Conservation (phyloP, 495 filamentous ascomycete species). For the Aspergillus taichungensis region DNA sequence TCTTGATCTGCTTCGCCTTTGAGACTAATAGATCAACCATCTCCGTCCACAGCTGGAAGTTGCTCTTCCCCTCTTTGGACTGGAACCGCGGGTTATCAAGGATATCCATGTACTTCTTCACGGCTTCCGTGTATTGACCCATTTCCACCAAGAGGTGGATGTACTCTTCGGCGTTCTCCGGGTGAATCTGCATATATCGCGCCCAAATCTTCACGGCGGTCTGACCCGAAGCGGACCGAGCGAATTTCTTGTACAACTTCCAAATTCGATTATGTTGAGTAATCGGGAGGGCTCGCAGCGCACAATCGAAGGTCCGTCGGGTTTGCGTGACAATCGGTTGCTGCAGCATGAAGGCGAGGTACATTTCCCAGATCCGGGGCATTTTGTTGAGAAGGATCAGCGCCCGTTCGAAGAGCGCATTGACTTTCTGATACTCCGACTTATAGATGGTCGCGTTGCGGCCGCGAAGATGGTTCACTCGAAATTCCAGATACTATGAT, state of each 20-base stretch:
- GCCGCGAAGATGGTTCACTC: slow-evolving; percentile 71
- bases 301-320: slow-evolving; percentile 85
- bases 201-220: slow-evolving; percentile 92
- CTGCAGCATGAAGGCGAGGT: slow-evolving; percentile 79
- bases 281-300: slow-evolving; percentile 86
- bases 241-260: slow-evolving; percentile 85
- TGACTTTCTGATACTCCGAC: slow-evolving; percentile 84
- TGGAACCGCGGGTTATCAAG: slow-evolving; percentile 86
- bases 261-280: slow-evolving; percentile 98
- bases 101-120: slow-evolving; percentile 87
- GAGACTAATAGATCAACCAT: slow-evolving; percentile 96
- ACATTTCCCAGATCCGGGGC: slow-evolving; percentile 98
- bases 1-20: slow-evolving; percentile 78
- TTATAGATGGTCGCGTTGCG: slow-evolving; percentile 77
- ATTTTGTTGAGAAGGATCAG: slow-evolving; percentile 97
- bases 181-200: slow-evolving; percentile 96
- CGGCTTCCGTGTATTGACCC: slow-evolving; percentile 82
- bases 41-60: slow-evolving; percentile 95
- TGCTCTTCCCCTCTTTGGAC: slow-evolving; percentile 88
- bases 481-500: slow-evolving; percentile 73
- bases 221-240: slow-evolving; percentile 82
- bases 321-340: slow-evolving; percentile 91
- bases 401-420: slow-evolving; percentile 89
- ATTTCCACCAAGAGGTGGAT: slow-evolving; percentile 79
- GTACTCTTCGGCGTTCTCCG: slow-evolving; percentile 92